A percentile compares a stretch with the other conserved stretches of the same genome.
These are phyloP conservation scores for Dioscorea zingiberensis DNA, from an alignment of 106 monocot species.

Conservation along the genomic window DNA sequence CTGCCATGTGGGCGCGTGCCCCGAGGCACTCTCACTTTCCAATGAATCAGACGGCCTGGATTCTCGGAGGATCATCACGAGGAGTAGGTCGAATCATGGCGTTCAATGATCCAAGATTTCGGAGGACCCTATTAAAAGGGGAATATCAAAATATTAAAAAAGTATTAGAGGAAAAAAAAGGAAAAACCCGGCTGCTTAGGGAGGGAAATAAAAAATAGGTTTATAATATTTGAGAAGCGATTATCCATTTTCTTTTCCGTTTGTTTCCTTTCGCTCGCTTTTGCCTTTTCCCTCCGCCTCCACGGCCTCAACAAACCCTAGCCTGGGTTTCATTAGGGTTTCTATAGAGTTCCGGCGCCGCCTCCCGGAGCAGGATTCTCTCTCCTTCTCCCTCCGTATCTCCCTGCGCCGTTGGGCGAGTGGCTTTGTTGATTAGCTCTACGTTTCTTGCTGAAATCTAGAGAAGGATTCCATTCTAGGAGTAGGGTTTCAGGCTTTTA, in stretches of 20 bases:
- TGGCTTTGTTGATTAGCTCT: slow-evolving; percentile 22
- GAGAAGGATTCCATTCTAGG: neutral
- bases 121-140: no score
- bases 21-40: no score
- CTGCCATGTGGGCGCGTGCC: no score
- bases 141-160: no score
- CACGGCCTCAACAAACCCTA: neutral
- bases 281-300: slow-evolving; percentile 24
- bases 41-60: no score
- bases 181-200: no score
- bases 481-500: neutral
- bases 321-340: slow-evolving; percentile 18
- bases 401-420: slow-evolving; percentile 28
- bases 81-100: no score
- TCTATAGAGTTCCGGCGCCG: neutral
- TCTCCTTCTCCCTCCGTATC: slow-evolving; percentile 4
- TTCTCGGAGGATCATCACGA: no score
- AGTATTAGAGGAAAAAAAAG: no score
- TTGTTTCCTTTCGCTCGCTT: neutral
- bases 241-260: slow-evolving; percentile 3
- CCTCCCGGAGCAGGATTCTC: slow-evolving; percentile 13
- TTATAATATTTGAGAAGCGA: neutral
- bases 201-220: neutral
- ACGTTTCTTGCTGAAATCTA: neutral
- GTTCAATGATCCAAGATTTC: no score